Evolutionary conservation across 257 asterid species (phyloP).

Genomic region (Przewalskia tangutica): DNA sequence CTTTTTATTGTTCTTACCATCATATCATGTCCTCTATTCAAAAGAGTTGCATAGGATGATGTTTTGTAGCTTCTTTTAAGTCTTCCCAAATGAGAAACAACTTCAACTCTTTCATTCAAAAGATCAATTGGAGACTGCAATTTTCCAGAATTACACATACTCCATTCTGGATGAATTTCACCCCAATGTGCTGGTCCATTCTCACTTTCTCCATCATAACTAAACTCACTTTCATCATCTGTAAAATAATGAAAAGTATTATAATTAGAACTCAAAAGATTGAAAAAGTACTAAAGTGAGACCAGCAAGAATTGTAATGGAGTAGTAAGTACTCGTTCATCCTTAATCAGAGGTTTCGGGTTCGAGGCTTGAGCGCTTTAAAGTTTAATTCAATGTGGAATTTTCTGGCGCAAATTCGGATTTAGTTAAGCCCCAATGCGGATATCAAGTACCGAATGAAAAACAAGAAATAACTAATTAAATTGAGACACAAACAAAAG

Average conservation of each 20-base stretch:
- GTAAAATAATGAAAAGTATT: neutral
- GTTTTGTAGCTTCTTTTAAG: constrained; percentile 32
- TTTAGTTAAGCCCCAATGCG: too few relatives aligned
- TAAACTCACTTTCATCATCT: constrained; percentile 69
- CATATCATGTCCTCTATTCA: constrained; percentile 74
- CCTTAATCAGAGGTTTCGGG: too few relatives aligned
- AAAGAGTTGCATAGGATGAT: constrained; percentile 51
- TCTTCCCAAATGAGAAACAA: constrained; percentile 39
- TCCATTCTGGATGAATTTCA: constrained; percentile 54
- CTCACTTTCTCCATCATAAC: constrained; percentile 34
- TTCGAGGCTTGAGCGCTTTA: too few relatives aligned
- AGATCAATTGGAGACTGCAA: constrained; percentile 79
- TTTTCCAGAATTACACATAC: constrained; percentile 34
- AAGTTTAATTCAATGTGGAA: too few relatives aligned
- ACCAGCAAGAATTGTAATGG: too few relatives aligned
- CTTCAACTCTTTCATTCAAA: constrained; percentile 37
- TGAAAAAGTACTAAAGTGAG: neutral
- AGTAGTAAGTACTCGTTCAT: too few relatives aligned
- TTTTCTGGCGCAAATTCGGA: too few relatives aligned
- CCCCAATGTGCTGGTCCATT: constrained; percentile 76
- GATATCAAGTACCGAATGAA: too few relatives aligned
- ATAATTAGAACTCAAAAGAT: neutral
- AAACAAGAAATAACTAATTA: too few relatives aligned
- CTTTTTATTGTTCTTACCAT: constrained; percentile 34
- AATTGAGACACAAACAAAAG: neutral